Percentiles rank a stretch among this genome's conserved stretches.
These are phyloP conservation scores for Lepraria neglecta DNA, from an alignment of 495 filamentous ascomycete species.

Conservation along the genomic window DNA sequence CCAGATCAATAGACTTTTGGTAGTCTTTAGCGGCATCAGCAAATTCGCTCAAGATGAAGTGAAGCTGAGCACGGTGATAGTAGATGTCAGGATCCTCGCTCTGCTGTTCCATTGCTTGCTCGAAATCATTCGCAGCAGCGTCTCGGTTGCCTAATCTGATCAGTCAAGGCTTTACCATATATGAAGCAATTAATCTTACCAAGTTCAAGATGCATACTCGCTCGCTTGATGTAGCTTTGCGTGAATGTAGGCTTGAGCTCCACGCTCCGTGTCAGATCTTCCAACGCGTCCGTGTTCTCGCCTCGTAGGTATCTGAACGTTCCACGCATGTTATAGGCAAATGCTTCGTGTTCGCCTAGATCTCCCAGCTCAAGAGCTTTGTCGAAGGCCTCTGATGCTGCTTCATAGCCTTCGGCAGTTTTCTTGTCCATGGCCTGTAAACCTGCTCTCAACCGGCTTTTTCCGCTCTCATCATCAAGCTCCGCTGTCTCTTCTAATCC, in stretches of 20 bases:
- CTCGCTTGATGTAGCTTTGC: constrained; percentile 97
- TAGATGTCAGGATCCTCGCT: constrained; percentile 92
- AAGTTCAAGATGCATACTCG: constrained; percentile 94
- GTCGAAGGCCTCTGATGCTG: constrained; percentile 77
- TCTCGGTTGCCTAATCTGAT: constrained; percentile 65
- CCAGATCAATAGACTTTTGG: constrained; percentile 97
- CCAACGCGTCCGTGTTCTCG: constrained; percentile 72
- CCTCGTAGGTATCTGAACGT: constrained; percentile 91
- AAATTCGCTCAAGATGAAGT: constrained; percentile 95
- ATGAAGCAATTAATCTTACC: constrained; percentile 49
- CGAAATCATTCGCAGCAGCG: constrained; percentile 80
- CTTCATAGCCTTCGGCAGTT: constrained; percentile 83
- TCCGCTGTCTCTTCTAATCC: constrained; percentile 77
- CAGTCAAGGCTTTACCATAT: background rate
- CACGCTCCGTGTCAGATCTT: constrained; percentile 83
- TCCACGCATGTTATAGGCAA: constrained; percentile 91
- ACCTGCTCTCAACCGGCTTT: constrained; percentile 77
- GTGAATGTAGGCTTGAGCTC: constrained; percentile 80
- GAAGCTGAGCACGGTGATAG: constrained; percentile 97
- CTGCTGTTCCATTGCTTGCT: constrained; percentile 77
- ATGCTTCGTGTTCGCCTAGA: constrained; percentile 72
- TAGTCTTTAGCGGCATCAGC: constrained; percentile 94
- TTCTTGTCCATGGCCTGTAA: constrained; percentile 72
- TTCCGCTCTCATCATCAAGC: constrained; percentile 68
- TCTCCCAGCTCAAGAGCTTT: constrained; percentile 76